Evolutionary conservation across 352 stramenopile species (phyloP), one percentile per base, ranked within the genome.

Genomic region (Pythium folliculosum): DNA sequence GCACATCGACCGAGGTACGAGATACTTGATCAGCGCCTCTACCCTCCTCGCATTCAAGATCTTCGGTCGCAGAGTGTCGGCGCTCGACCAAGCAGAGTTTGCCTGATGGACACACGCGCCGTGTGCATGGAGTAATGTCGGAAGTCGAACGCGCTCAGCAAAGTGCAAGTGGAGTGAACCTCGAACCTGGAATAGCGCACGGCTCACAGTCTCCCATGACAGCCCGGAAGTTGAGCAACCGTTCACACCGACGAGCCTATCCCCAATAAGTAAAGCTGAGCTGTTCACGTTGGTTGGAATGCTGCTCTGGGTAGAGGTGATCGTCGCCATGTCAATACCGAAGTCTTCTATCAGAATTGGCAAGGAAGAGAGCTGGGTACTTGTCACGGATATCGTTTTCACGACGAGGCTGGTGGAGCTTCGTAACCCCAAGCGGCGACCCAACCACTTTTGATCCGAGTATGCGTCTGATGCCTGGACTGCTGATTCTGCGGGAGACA

Each of bases 201-300:
- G 38, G 8, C 17, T 40, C 3, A 75, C n/a, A 43, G 64, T 47
- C 7, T 63, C 30, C 62, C 68, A 70, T 14, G 56, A 44, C 13
- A 74, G 37, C n/a, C 38, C 68, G 10, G 30, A 50, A 19, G 85
- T 75, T 21, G 77, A 69, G 27, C 62, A 72, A 0, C 83, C 81
- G 44, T 94, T 94, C n/a, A 90, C 57, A 9, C 86, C 83, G 38
- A 92, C 79, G 49, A 94, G 69, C 32, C 61, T 47, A 48, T 94
- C 83, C 21, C 83, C 82, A 54, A 91, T 44, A 22, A 43, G 27
- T 32, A 71, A 58, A 2, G 22, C 55, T 7, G 44, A 19, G 16
- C 56, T 47, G 16, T 10, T 6, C 2, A 23, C 6, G 17, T 61
- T 47, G 25, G 2, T 38, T 8, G 44, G 17, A 35, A 69, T 55